Base-by-base conservation (phyloP, 495 filamentous ascomycete genomes). In the Aspergillus taichungensis region DNA sequence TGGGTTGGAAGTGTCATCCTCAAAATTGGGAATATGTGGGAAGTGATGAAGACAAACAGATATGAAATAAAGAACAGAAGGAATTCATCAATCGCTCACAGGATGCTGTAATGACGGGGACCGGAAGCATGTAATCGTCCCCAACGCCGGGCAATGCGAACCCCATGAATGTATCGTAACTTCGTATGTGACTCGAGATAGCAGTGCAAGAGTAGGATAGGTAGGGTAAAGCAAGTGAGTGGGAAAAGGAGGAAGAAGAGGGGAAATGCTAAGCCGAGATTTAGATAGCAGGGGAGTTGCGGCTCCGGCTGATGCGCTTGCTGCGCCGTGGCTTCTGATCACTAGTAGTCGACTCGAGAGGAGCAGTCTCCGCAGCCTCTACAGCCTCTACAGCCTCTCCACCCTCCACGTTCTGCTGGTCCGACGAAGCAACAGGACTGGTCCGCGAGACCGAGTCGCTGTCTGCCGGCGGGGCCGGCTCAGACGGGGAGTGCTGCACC, bases 291-390 rank as follows among this genome's bases (percentile, higher is more conserved):
- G 40, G 42, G 33, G 43, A 13, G 40, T 52, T 58, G 35, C 52
- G 56, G 42, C 29, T 55, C 37, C 43, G 39, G 6, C 53, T 45
- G 24, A 54, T 29, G 6, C 57, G 57, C 14, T 51, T 41, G 45
- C 57, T 60, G 30, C 57, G 53, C 34, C 57, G 53, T 13, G 46
- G 49, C 29, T 54, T 56, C 24, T 24, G 43, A 6, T 54, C 53
- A 30, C 36, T 24, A 27, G 18, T 2, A 24, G 35, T 56, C 9
- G 51, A 41, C 30, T 54, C 51, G 30, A 4, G 18, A 24, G 18
- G 18, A 24, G 18, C 18, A 24, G 18, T 24, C 18, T 24, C 18
- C 18, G 2, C 18, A 24, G 18, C 18, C 18, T 24, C 18, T 24
- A 24, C 18, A 4, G 18, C 18, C 18, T 24, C 18, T 4, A 24